A percentile compares a stretch with the other conserved stretches of the same genome.
phyloP scores from a whole-genome alignment of 169 alveolate species.

The Pseudocohnilembus persalinus region DNA sequence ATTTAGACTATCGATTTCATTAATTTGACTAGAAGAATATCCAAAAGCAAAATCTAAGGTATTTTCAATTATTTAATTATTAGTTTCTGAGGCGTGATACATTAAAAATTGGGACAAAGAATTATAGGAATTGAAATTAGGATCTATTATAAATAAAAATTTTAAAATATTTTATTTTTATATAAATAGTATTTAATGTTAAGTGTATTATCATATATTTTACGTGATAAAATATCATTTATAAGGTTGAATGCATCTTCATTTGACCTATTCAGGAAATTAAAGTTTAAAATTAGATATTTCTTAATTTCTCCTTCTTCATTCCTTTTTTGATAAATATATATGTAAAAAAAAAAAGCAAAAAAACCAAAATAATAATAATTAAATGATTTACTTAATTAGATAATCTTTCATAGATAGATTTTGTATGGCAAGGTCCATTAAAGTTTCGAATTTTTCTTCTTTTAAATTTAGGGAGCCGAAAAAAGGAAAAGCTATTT shows the following conservation, averaged over 20 bases:
- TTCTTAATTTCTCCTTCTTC: conserved; percentile 40
- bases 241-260: conserved; percentile 53
- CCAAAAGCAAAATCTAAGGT: neutral
- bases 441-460: conserved; percentile 40
- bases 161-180: too few species aligned
- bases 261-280: conserved; percentile 45
- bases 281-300: conserved; percentile 29
- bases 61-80: neutral
- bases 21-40: neutral
- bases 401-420: conserved; percentile 35
- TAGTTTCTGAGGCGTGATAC: neutral
- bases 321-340: neutral
- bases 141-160: too few species aligned
- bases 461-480: conserved; percentile 56
- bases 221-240: conserved; percentile 47
- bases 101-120: neutral
- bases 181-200: too few species aligned
- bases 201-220: too few species aligned
- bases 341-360: neutral
- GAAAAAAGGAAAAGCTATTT: conserved; percentile 30
- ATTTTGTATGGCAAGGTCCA: conserved; percentile 42
- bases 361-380: neutral
- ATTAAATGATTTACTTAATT: conserved; percentile 3
- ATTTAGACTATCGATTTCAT: neutral
- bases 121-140: neutral